Base-by-base conservation (phyloP, 2,329 filamentous ascomycete genomes). In the Fusarium incarnatum region DNA sequence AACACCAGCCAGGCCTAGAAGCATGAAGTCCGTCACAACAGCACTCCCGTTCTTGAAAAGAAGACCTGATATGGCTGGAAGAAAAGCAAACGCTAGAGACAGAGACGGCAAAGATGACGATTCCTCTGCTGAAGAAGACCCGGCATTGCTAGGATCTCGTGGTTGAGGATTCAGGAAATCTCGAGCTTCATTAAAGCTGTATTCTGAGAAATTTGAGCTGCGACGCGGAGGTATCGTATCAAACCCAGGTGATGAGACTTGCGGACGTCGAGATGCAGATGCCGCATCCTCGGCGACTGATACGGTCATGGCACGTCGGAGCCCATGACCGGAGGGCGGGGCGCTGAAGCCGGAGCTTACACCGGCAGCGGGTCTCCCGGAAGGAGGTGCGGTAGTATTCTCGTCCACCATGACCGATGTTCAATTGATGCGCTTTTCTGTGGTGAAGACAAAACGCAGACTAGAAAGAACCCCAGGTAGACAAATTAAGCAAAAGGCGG, bases 11-110 rank as follows among this genome's bases (percentile, higher is more conserved):
- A 98, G 80, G 5, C 87, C 89, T 32, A 98, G 82, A 34, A 98
- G 84, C 73, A 96, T 91, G 28, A 97, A 81, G 79, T 98, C 95
- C 1, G 94, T 97, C 57, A 94, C 89, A 66, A 98, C 86, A 1
- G 91, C 88, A 73, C 91, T 91, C 15, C 95, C 95, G 81, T 97
- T 92, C 65, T 92, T 88, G 78, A 97, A 97, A 60, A 98, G 83
- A 50, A 97, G 81, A 0, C 94, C 95, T 1, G 89, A 93, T n/a
- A 97, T 77, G 2, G 94, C 94, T 5, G 95, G 95, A 16, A 98
- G 82, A 49, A 98, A 85, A 5, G 94, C 94, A 77, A 97, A 91
- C 0, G 89, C 91, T 34, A 98, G 82, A 2, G 95, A 94, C n/a
- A 92, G 83, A 3, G 90, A 92, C 66, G 96, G 90, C 88, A 94